These are phyloP conservation scores for Planoprotostelium fungivorum DNA, from an alignment of 78 protist genomes.

Conservation along the genomic window DNA sequence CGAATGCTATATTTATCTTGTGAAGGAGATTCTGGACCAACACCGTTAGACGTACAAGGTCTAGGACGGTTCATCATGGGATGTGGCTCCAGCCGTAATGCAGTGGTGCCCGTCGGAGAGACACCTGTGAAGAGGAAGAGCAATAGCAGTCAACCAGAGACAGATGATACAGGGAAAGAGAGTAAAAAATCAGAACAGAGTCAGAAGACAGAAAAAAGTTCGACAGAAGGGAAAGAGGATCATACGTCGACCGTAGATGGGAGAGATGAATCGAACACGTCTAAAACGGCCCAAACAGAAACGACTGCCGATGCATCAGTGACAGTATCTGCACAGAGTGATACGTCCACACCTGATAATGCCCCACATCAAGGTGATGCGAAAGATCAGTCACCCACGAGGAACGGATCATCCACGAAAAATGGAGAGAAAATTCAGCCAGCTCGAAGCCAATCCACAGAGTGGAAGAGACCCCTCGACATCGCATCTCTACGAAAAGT, in stretches of 20 bases:
- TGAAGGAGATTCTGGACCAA: no score
- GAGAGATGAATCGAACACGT: not conserved
- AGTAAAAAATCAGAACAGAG: not conserved
- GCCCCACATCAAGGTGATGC: no score
- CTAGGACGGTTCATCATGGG: not conserved
- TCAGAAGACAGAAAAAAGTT: not conserved
- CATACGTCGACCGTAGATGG: not conserved
- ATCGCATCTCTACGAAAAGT: not conserved
- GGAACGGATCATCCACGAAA: not conserved
- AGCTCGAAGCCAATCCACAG: not conserved
- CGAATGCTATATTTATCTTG: no score
- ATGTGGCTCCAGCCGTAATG: not conserved
- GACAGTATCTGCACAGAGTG: no score
- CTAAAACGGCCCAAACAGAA: no score
- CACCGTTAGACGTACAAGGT: no score
- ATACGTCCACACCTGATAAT: no score
- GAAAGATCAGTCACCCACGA: not conserved
- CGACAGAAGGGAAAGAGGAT: not conserved
- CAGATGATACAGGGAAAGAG: not conserved
- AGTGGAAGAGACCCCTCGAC: not conserved
- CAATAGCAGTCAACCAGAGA: not conserved
- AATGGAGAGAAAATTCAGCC: not conserved
- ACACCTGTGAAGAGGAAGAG: not conserved
- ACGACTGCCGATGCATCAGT: no score
- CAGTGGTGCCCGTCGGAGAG: not conserved